A percentile compares a stretch with the other conserved stretches of the same genome.
Evolutionary conservation across 192 early-diverging fungal species (phyloP).

Genomic region (Lobulomyces angularis): DNA sequence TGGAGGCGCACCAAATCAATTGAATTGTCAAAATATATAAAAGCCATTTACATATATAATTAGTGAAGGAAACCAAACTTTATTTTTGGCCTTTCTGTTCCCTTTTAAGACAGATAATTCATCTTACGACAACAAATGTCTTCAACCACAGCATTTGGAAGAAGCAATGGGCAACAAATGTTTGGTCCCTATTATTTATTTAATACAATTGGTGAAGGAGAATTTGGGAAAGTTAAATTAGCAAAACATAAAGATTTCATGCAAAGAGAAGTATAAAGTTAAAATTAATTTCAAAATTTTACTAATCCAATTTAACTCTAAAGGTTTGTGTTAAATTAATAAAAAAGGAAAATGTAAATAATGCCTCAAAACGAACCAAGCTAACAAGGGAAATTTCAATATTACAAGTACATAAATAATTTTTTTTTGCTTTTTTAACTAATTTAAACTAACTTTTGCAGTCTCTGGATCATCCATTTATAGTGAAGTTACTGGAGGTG

Average conservation of each 20-base stretch:
- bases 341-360: constrained; percentile 79
- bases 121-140: constrained; percentile 50
- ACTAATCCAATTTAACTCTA: neutral
- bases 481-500: constrained; percentile 20
- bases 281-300: neutral
- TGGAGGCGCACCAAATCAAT: too few relatives aligned
- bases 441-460: constrained; percentile 2
- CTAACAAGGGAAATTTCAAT: constrained; percentile 91
- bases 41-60: too few relatives aligned
- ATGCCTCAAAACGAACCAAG: constrained; percentile 68
- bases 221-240: constrained; percentile 13
- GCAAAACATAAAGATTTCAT: too few relatives aligned
- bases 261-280: too few relatives aligned
- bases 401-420: constrained; percentile 56
- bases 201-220: constrained; percentile 10
- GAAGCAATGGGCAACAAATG: too few relatives aligned
- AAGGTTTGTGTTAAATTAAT: constrained; percentile 93
- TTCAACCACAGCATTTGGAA: too few relatives aligned
- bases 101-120: constrained; percentile 70
- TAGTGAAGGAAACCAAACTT: too few relatives aligned
- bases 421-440: constrained; percentile 1
- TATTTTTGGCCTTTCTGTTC: too few relatives aligned
- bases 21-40: too few relatives aligned
- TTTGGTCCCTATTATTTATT: constrained; percentile 16
- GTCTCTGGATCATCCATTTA: constrained; percentile 18